Conservation (phyloP, 2,329 filamentous ascomycete species). For the Pseudocercospora pini-densiflorae region DNA sequence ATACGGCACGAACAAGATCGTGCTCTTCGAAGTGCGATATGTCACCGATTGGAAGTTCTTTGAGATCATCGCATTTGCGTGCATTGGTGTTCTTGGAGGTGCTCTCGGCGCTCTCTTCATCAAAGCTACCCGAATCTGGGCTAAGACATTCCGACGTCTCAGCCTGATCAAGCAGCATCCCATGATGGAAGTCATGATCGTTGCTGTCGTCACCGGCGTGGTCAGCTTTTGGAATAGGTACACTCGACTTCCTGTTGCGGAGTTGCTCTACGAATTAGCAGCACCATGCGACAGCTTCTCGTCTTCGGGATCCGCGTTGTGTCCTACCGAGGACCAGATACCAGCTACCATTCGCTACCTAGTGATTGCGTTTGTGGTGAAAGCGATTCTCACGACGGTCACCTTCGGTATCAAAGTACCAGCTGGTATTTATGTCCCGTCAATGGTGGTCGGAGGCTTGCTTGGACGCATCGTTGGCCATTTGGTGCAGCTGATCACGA, state of each 20-base stretch:
- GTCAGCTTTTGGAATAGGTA: conserved; percentile 93
- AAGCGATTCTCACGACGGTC: conserved; percentile 83
- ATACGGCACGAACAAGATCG: conserved; percentile 94
- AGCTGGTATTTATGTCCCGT: conserved; percentile 95
- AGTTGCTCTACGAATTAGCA: conserved; percentile 86
- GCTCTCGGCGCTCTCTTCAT: conserved; percentile 90
- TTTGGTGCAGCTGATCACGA: conserved; percentile 77
- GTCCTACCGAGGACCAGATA: conserved; percentile 78
- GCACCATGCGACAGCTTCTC: conserved; percentile 80
- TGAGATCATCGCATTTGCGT: conserved; percentile 81
- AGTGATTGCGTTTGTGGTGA: conserved; percentile 81
- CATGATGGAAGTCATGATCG: conserved; percentile 83
- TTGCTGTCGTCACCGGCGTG: conserved; percentile 82
- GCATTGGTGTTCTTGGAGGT: conserved; percentile 86
- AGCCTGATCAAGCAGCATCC: conserved; percentile 80
- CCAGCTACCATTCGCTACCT: conserved; percentile 73
- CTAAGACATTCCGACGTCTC: conserved; percentile 82
- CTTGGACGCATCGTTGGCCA: conserved; percentile 90
- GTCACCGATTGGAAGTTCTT: conserved; percentile 91
- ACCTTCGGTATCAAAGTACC: conserved; percentile 97
- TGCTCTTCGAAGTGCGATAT: conserved; percentile 94
- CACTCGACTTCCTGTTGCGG: conserved; percentile 86
- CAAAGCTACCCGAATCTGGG: conserved; percentile 92
- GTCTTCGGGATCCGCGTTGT: conserved; percentile 73
- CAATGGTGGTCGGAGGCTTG: conserved; percentile 96